phyloP scores from a whole-genome alignment of 192 early-diverging fungal species.

The Podila epigama region DNA sequence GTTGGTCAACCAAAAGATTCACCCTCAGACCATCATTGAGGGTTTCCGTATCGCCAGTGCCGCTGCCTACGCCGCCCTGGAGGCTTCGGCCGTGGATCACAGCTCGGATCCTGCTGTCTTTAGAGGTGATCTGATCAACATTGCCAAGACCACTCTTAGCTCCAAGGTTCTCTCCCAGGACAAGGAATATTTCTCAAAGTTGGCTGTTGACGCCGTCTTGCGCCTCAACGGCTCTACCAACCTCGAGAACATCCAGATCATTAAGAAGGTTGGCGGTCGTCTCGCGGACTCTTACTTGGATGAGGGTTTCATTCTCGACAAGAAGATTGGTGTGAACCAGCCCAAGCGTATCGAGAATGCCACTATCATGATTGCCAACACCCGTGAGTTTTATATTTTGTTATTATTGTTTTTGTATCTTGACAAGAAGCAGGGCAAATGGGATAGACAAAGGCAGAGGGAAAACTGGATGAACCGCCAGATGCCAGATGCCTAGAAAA shows the following conservation, averaged over 20 bases:
- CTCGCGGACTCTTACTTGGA: conserved; percentile 95
- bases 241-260: conserved; percentile 98
- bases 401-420: neutral
- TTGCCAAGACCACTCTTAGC: conserved; percentile 96
- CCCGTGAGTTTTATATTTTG: conserved; percentile 66
- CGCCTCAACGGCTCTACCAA: conserved; percentile 96
- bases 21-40: conserved; percentile 97
- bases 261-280: conserved; percentile 97
- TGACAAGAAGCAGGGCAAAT: too few species aligned
- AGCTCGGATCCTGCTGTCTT: conserved; percentile 74
- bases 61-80: conserved; percentile 86
- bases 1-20: conserved; percentile 92
- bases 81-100: conserved; percentile 81
- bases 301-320: conserved; percentile 98
- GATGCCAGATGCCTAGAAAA: too few species aligned
- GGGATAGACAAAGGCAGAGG: too few species aligned
- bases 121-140: conserved; percentile 92
- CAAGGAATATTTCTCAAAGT: conserved; percentile 94
- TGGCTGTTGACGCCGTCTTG: conserved; percentile 97
- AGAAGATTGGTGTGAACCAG: conserved; percentile 98
- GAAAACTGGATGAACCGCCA: too few species aligned
- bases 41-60: conserved; percentile 91
- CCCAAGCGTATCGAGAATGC: conserved; percentile 97
- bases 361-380: conserved; percentile 97
- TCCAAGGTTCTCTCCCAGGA: conserved; percentile 97